phyloP scores from a whole-genome alignment of 352 stramenopile species.

The Pythium rishiriense region DNA sequence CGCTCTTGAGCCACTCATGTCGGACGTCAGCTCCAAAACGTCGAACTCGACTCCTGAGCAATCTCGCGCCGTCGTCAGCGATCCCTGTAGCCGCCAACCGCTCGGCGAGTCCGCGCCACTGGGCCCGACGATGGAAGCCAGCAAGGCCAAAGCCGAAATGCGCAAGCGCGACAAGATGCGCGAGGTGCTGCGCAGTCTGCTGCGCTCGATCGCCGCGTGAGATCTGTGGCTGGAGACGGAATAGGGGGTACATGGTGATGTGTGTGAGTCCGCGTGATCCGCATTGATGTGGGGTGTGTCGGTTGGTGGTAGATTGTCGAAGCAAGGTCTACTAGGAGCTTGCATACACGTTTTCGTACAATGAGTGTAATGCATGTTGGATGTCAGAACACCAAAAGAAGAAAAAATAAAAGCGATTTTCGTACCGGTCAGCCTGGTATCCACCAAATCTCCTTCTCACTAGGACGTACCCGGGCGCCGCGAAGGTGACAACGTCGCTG shows the following conservation, averaged over 20 bases:
- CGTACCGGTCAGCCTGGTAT: not conserved
- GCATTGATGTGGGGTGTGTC: not conserved
- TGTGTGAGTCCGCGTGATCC: not conserved
- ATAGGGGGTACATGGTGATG: not conserved
- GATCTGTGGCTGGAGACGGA: not conserved
- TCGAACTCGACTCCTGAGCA: slow-evolving; percentile 21
- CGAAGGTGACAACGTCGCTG: not conserved
- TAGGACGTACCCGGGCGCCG: slow-evolving; percentile 9
- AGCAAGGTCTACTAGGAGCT: too few relatives aligned
- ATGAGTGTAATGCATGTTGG: too few relatives aligned
- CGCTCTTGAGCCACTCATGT: slow-evolving; percentile 57
- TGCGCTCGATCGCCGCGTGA: slow-evolving; percentile 19
- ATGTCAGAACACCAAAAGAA: too few relatives aligned
- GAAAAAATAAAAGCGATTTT: not conserved
- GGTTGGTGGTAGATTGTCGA: too few relatives aligned
- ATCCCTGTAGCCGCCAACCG: not conserved
- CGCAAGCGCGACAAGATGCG: slow-evolving; percentile 33
- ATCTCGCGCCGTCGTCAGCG: slow-evolving; percentile 23
- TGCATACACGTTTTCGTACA: too few relatives aligned
- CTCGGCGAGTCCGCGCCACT: not conserved
- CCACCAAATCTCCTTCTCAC: not conserved
- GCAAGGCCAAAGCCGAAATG: slow-evolving; percentile 8
- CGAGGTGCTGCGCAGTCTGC: slow-evolving; percentile 19
- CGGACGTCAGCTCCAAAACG: slow-evolving; percentile 27
- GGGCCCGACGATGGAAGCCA: not conserved